These are phyloP conservation scores for Stephania japonica DNA, from an alignment of 164 flowering plant genomes.

Conservation along the genomic window DNA sequence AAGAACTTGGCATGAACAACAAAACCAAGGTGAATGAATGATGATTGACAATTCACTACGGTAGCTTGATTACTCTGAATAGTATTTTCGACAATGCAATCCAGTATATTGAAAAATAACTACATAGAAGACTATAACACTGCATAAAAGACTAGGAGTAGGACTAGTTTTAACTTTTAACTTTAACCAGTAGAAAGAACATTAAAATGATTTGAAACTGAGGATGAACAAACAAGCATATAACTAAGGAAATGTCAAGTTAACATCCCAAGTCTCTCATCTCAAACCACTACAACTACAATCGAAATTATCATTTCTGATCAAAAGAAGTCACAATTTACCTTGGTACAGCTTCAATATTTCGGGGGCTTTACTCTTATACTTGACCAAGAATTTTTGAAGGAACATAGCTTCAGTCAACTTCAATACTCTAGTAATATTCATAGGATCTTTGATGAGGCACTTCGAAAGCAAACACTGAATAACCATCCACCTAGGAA, in stretches of 20 bases:
- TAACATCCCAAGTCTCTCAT: neutral
- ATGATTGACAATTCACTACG: too few relatives aligned
- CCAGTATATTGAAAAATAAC: too few relatives aligned
- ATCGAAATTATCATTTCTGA: neutral
- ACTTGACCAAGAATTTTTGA: conserved; percentile 4
- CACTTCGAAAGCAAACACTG: neutral
- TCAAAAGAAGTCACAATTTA: neutral
- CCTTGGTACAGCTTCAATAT: conserved; percentile 6
- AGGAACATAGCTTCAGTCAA: conserved; percentile 2
- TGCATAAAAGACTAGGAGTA: neutral
- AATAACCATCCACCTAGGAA: conserved; percentile 10
- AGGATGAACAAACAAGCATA: neutral
- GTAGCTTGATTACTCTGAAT: too few relatives aligned
- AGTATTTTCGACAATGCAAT: too few relatives aligned
- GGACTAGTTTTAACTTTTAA: neutral
- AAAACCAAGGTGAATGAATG: too few relatives aligned
- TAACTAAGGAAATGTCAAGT: neutral
- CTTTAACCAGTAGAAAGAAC: neutral
- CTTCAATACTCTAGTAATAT: neutral
- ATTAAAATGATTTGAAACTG: neutral
- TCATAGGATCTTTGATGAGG: neutral
- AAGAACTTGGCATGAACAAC: too few relatives aligned
- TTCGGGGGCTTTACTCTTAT: conserved; percentile 1
- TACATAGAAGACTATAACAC: too few relatives aligned
- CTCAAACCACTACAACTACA: neutral